phyloP scores from a whole-genome alignment of 2,329 filamentous ascomycete genomes.

The Dactylellina drechsleri region DNA sequence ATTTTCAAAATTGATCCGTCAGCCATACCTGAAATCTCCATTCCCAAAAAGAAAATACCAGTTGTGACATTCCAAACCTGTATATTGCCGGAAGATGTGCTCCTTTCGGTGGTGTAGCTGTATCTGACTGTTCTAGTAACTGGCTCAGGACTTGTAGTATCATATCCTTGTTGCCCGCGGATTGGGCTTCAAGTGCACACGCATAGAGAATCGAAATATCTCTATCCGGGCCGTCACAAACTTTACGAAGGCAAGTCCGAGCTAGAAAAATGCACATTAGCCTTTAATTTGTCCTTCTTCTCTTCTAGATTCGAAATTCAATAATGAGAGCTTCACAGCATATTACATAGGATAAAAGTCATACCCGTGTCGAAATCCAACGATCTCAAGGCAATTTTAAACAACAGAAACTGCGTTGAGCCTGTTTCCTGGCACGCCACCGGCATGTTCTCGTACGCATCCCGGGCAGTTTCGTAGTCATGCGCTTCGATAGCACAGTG shows the following conservation, averaged over 20 bases:
- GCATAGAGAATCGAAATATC: constrained; percentile 77
- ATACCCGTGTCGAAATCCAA: constrained; percentile 68
- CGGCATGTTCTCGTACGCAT: constrained; percentile 71
- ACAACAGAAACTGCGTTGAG: constrained; percentile 78
- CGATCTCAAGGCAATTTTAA: constrained; percentile 73
- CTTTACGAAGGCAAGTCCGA: constrained; percentile 70
- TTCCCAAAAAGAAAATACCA: constrained; percentile 54
- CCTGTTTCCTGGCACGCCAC: constrained; percentile 69
- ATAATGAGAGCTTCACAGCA: too few species aligned
- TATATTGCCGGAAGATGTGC: constrained; percentile 73
- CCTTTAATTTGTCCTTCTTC: not conserved
- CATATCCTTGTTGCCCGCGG: constrained; percentile 70
- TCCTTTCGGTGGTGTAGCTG: constrained; percentile 63
- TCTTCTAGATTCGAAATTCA: too few species aligned
- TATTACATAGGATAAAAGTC: constrained; percentile 6
- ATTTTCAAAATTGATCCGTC: constrained; percentile 46
- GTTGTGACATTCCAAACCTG: constrained; percentile 69
- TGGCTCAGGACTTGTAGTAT: constrained; percentile 70
- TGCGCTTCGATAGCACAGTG: constrained; percentile 73
- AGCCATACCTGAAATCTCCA: constrained; percentile 55
- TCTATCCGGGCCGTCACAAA: constrained; percentile 68
- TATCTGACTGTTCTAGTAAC: constrained; percentile 69
- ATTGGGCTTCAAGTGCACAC: constrained; percentile 80
- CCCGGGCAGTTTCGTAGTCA: constrained; percentile 67
- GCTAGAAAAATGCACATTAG: constrained; percentile 62